These are phyloP conservation scores for Aspergillus caelatus DNA, from an alignment of 2,329 filamentous ascomycete species.

Conservation along the genomic window DNA sequence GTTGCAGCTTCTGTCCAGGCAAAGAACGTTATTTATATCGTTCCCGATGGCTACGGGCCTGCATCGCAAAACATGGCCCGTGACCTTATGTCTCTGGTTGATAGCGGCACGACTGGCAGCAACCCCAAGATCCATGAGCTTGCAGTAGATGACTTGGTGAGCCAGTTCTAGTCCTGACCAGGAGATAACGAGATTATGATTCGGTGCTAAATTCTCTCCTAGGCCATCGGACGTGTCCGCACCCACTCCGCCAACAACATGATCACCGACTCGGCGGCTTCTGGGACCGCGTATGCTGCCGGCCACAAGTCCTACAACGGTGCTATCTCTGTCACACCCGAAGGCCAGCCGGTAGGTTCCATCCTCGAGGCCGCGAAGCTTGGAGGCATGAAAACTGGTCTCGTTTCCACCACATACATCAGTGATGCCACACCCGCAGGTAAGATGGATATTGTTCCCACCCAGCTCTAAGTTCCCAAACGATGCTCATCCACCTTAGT, in stretches of 20 bases:
- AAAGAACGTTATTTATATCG: slow-evolving; percentile 15
- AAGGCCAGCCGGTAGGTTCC: slow-evolving; percentile 9
- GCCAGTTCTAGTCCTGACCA: too few relatives aligned
- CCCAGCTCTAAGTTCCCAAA: too few relatives aligned
- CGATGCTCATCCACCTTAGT: too few relatives aligned
- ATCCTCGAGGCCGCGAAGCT: not conserved
- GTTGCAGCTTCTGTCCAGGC: slow-evolving; percentile 2
- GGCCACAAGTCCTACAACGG: slow-evolving; percentile 14
- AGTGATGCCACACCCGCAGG: too few relatives aligned
- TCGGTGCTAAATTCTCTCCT: too few relatives aligned
- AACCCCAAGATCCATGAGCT: too few relatives aligned
- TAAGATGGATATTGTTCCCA: too few relatives aligned
- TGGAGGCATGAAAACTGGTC: too few relatives aligned
- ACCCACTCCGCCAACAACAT: slow-evolving; percentile 9
- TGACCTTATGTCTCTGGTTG: not conserved
- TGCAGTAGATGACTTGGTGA: too few relatives aligned
- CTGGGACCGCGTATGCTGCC: slow-evolving; percentile 8
- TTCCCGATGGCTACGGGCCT: slow-evolving; percentile 13
- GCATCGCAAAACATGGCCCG: slow-evolving; percentile 14
- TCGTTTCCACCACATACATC: too few relatives aligned
- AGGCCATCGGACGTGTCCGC: slow-evolving; percentile 11
- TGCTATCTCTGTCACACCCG: slow-evolving; percentile 7
- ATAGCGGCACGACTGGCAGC: too few relatives aligned
- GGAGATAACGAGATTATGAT: too few relatives aligned
- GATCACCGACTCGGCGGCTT: slow-evolving; percentile 13